These are phyloP conservation scores for Nymphaea colorata DNA, from an alignment of 164 flowering plant genomes.

Conservation along the genomic window DNA sequence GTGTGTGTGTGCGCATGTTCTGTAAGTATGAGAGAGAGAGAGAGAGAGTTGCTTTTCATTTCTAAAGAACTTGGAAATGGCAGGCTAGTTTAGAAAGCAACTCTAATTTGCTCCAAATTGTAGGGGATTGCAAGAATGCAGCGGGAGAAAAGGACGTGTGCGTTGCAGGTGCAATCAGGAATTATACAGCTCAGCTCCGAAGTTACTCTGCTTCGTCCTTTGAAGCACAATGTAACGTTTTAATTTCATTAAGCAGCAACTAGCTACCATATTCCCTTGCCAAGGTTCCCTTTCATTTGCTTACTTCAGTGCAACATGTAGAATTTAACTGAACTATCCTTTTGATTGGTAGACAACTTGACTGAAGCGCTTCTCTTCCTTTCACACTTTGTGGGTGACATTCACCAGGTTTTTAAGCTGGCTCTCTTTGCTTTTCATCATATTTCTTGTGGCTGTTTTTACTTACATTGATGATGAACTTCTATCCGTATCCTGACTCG, in stretches of 20 bases:
- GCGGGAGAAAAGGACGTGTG: constrained; percentile 53
- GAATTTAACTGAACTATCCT: no score
- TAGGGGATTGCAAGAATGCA: constrained; percentile 91
- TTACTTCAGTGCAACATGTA: no score
- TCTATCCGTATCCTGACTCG: constrained; percentile 4
- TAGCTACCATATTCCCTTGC: neutral
- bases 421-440: neutral
- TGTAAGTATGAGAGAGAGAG: no score
- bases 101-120: neutral
- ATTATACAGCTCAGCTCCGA: constrained; percentile 75
- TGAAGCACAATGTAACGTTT: constrained; percentile 19
- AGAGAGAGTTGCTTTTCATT: no score
- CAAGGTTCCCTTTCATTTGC: no score
- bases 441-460: no score
- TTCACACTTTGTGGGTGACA: constrained; percentile 78
- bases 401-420: constrained; percentile 66
- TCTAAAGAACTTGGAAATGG: no score
- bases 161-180: constrained; percentile 75
- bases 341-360: constrained; percentile 48
- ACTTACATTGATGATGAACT: no score
- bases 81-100: no score
- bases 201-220: constrained; percentile 27
- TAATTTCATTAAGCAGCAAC: neutral
- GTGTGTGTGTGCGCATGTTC: no score
- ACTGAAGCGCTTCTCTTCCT: constrained; percentile 85